Percentiles rank a stretch among this genome's conserved stretches.
These are phyloP conservation scores for Ceriops tagal DNA, from an alignment of 345 rosid species.

Conservation along the genomic window DNA sequence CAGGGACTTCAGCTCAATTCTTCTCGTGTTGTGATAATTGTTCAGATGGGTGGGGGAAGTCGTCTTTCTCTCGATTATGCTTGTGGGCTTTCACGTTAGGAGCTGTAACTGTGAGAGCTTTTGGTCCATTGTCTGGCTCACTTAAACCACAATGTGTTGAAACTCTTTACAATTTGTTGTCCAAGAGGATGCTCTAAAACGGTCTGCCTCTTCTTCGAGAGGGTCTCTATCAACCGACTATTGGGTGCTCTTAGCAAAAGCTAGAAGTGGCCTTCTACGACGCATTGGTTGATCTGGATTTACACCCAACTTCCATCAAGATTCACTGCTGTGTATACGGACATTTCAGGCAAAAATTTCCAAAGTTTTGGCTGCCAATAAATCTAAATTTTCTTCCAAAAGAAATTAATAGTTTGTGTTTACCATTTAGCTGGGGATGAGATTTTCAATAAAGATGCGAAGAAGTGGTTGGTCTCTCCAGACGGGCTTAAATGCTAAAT, in stretches of 20 bases:
- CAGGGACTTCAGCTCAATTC: no score
- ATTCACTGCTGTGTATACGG: background rate
- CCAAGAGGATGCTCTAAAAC: background rate
- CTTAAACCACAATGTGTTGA: background rate
- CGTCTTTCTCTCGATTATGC: no score
- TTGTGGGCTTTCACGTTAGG: background rate
- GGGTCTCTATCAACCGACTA: background rate
- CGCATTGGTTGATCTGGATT: background rate
- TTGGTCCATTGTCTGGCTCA: background rate
- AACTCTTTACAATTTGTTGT: background rate
- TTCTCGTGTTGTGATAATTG: no score
- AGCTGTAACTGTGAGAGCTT: background rate
- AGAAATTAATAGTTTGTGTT: no score
- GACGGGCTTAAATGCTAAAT: no score
- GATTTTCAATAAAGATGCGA: no score
- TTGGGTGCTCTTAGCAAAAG: background rate
- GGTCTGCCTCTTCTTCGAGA: background rate
- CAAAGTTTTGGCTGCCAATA: no score
- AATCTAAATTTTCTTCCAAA: no score
- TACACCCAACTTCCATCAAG: background rate
- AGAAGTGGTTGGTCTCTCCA: no score
- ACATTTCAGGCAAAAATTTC: background rate
- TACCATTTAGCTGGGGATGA: no score
- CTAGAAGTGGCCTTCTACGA: background rate
- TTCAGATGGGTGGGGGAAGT: no score